Evolutionary conservation across 371 early-diverging fungal species (phyloP).

Genomic region (Capillidium heterosporum): DNA sequence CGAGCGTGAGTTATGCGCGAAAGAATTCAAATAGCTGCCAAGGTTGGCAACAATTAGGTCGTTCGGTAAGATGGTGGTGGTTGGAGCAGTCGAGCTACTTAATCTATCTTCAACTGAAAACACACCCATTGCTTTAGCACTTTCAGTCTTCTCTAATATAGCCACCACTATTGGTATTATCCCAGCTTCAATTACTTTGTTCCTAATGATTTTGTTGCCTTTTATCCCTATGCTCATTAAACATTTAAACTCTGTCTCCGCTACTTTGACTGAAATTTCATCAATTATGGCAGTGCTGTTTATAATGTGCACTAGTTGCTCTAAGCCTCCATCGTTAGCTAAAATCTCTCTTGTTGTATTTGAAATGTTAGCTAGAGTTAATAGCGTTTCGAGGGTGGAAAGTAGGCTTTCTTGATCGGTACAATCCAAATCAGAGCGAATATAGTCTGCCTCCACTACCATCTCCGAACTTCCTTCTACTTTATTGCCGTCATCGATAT

Average conservation of each 20-base stretch:
- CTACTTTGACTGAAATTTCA: conserved; percentile 47
- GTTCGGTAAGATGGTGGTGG: conserved; percentile 5
- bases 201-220: conserved; percentile 59
- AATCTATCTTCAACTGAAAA: conserved; percentile 23
- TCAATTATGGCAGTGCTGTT: conserved; percentile 42
- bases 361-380: conserved; percentile 65
- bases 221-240: conserved; percentile 73
- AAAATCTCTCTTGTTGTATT: conserved; percentile 66
- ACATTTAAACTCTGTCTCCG: conserved; percentile 67
- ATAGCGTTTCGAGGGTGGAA: conserved; percentile 69
- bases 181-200: conserved; percentile 68
- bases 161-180: conserved; percentile 57
- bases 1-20: too few relatives aligned
- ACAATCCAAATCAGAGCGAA: conserved; percentile 75
- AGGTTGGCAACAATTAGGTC: conserved; percentile 1
- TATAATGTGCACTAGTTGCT: conserved; percentile 61
- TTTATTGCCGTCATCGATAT: too few relatives aligned
- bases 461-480: too few relatives aligned
- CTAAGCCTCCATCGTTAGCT: conserved; percentile 71
- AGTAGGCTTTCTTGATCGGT: conserved; percentile 67
- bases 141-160: conserved; percentile 48
- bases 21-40: conserved; percentile 5
- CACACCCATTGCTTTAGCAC: conserved; percentile 30
- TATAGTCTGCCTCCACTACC: conserved; percentile 71
- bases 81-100: conserved; percentile 8